These are phyloP conservation scores for Chalara sp. DNA, from an alignment of 2,329 filamentous ascomycete species.

Conservation along the genomic window DNA sequence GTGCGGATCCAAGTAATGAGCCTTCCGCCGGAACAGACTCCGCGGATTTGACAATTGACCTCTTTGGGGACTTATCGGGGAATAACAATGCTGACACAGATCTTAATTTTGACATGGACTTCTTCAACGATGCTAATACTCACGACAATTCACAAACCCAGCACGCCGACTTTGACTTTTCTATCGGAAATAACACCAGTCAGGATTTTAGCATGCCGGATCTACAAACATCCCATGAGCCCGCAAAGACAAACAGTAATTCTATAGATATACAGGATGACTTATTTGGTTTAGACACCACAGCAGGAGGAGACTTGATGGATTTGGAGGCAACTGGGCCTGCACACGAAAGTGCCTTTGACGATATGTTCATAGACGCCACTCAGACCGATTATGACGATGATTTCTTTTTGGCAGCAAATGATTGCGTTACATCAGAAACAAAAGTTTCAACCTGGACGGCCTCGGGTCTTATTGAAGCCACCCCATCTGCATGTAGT, in stretches of 20 bases:
- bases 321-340: slow-evolving; percentile 48
- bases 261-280: slow-evolving; percentile 16
- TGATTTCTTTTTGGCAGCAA: slow-evolving; percentile 19
- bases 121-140: slow-evolving; percentile 16
- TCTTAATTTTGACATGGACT: slow-evolving; percentile 22
- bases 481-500: not conserved
- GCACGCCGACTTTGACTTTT: slow-evolving; percentile 23
- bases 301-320: slow-evolving; percentile 18
- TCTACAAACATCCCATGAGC: slow-evolving; percentile 12
- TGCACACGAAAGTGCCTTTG: slow-evolving; percentile 27
- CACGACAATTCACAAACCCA: slow-evolving; percentile 16
- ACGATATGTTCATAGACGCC: slow-evolving; percentile 22
- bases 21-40: slow-evolving; percentile 15
- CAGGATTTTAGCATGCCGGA: slow-evolving; percentile 34
- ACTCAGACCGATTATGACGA: slow-evolving; percentile 20
- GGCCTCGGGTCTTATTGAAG: not conserved
- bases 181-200: slow-evolving; percentile 24
- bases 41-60: slow-evolving; percentile 15
- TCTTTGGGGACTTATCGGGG: slow-evolving; percentile 20
- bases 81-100: slow-evolving; percentile 10
- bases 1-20: not conserved
- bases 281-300: slow-evolving; percentile 14
- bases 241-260: slow-evolving; percentile 9
- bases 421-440: not conserved
- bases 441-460: not conserved